Base-by-base conservation (phyloP, 1,284 basidiomycete genomes). In the Ceraceosorus bombacis region DNA sequence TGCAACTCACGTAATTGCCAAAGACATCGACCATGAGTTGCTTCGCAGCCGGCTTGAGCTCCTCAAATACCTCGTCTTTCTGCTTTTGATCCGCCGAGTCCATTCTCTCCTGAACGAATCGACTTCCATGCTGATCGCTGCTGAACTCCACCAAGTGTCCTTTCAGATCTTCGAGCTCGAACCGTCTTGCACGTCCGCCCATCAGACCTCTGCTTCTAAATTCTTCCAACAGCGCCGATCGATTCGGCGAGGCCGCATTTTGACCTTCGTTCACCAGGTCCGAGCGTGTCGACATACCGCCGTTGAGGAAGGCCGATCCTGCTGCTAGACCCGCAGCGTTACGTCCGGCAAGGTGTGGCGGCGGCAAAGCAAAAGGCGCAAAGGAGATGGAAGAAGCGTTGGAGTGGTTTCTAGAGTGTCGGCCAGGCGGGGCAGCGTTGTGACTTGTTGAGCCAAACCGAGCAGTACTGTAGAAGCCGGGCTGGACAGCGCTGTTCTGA, bases 1-100 rank as follows among this genome's bases (percentile, higher is more conserved):
- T 43, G 13, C 79, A 85, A 68, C 71, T 89, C 86, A 80, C 96
- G 46, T 75, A 98, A 81, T 98, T 98, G 61, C 94, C 94, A 77
- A 96, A 98, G 49, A 97, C 90, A 74, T 97, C 92, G 67, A 88
- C 88, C 74, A 94, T 89, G 58, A 98, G 82, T 64, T 86, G 84
- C 53, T 90, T 79, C 2, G 87, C 83, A 72, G 86, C 85, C 9
- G 91, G 89, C 50, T 90, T 82, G 66, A 97, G 88, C 80, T 98
- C 95, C 58, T 89, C 86, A 68, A 94, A 97, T n/a, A 96, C 86
- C 39, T 67, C 58, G 36, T 67, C 64, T 50, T 70, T 67, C 41
- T 76, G 72, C 53, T 72, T 69, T 87, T 66, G 94, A 88, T 79
- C 92, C 88, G 50, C 93, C 2, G 59, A 60, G 54, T 71, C 76